These are phyloP conservation scores for Phytophthora hibernalis DNA, from an alignment of 352 stramenopile genomes.

Conservation along the genomic window DNA sequence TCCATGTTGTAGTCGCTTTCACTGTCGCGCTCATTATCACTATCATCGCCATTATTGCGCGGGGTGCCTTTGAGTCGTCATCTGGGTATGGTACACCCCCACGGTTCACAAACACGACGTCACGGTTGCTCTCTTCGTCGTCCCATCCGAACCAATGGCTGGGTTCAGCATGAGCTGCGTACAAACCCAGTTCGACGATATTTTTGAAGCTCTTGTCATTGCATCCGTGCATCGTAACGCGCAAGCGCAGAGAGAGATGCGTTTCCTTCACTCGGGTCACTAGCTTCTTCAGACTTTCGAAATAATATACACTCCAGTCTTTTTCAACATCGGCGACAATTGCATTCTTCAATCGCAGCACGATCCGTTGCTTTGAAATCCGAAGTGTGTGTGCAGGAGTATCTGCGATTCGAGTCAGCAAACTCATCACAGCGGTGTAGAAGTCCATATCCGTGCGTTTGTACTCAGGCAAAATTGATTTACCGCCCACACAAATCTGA, in stretches of 20 bases:
- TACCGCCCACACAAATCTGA: conserved; percentile 41
- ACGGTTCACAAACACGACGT: conserved; percentile 31
- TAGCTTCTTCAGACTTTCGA: conserved; percentile 22
- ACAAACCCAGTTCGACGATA: conserved; percentile 45
- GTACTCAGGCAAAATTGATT: conserved; percentile 4
- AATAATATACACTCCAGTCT: conserved; percentile 40
- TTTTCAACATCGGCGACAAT: conserved; percentile 18
- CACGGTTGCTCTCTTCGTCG: conserved; percentile 28
- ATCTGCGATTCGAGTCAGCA: conserved; percentile 33
- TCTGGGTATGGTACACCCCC: conserved; percentile 9
- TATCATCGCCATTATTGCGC: conserved; percentile 7
- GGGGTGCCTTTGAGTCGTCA: not conserved
- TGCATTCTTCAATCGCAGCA: conserved; percentile 40
- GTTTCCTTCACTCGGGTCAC: conserved; percentile 30
- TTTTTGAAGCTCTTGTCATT: conserved; percentile 28
- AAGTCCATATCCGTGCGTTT: conserved; percentile 28
- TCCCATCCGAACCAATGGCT: conserved; percentile 48
- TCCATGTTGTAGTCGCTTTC: conserved; percentile 1
- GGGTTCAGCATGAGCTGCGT: conserved; percentile 32
- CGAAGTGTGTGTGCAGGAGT: conserved; percentile 5
- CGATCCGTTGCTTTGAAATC: conserved; percentile 28
- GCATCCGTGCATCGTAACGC: conserved; percentile 23
- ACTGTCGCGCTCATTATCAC: not conserved
- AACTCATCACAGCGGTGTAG: conserved; percentile 33
- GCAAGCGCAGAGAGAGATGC: conserved; percentile 35